phyloP scores from a whole-genome alignment of 306 rosid species.

The Purshia tridentata region DNA sequence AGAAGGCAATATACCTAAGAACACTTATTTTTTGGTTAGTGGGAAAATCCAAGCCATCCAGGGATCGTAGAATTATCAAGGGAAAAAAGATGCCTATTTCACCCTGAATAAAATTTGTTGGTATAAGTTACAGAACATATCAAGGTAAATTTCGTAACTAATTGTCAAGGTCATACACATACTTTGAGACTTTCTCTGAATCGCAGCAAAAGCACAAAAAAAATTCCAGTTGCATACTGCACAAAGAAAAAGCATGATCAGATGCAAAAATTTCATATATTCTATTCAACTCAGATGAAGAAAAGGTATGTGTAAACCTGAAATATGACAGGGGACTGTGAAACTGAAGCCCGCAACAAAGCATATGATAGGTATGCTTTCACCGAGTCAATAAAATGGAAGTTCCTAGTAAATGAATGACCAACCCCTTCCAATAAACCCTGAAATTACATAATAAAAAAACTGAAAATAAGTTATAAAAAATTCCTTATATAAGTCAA shows the following conservation, averaged over 20 bases:
- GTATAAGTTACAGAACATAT: slow-evolving; percentile 17
- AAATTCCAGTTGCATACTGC: slow-evolving; percentile 97
- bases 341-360: slow-evolving; percentile 89
- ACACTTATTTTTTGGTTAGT: slow-evolving; percentile 87
- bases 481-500: not conserved
- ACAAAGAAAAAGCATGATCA: slow-evolving; percentile 35
- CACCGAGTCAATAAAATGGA: slow-evolving; percentile 99
- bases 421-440: slow-evolving; percentile 98
- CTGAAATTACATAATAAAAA: slow-evolving; percentile 41
- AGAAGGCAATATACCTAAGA: slow-evolving; percentile 66
- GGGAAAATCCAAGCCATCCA: slow-evolving; percentile 77
- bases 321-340: slow-evolving; percentile 89
- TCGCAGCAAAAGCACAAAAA: slow-evolving; percentile 84
- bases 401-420: slow-evolving; percentile 86
- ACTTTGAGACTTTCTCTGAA: slow-evolving; percentile 99
- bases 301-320: slow-evolving; percentile 58
- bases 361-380: slow-evolving; percentile 99
- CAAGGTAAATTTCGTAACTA: slow-evolving; percentile 27
- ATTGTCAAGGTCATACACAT: slow-evolving; percentile 39
- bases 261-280: slow-evolving; percentile 18
- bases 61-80: slow-evolving; percentile 83
- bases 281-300: slow-evolving; percentile 17
- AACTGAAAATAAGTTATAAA: slow-evolving; percentile 11
- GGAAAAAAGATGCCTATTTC: slow-evolving; percentile 99
- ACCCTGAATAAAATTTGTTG: slow-evolving; percentile 64